Evolutionary conservation across 2,329 filamentous ascomycete species (phyloP).

Genomic region (Endoconidiophora polonica): DNA sequence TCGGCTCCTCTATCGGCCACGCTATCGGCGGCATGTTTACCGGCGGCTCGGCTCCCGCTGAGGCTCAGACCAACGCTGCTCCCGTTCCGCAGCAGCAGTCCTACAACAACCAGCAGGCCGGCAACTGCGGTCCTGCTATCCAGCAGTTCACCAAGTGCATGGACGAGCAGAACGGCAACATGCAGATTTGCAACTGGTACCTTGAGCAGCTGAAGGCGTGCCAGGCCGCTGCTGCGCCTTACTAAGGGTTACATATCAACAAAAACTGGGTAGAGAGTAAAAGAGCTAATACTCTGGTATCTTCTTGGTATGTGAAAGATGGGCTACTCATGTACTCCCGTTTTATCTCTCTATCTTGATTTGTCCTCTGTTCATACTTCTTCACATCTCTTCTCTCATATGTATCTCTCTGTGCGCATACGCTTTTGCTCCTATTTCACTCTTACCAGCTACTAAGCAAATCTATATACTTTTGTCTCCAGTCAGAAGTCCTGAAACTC

Average conservation of each 20-base stretch:
- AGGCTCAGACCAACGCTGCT: constrained; percentile 22
- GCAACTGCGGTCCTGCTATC: constrained; percentile 62
- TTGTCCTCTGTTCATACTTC: not conserved
- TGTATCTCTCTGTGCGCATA: not conserved
- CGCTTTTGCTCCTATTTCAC: not conserved
- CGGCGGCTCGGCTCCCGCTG: constrained; percentile 44
- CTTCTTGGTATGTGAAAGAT: not conserved
- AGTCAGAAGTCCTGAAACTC: too few relatives aligned
- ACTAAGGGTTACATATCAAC: not conserved
- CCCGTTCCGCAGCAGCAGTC: constrained; percentile 34
- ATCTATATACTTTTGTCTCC: constrained; percentile 1
- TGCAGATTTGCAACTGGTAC: constrained; percentile 97
- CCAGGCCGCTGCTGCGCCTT: constrained; percentile 12
- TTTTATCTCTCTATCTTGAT: not conserved
- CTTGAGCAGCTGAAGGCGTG: constrained; percentile 60
- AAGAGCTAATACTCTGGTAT: too few relatives aligned
- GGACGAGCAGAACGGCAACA: constrained; percentile 84
- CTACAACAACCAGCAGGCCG: constrained; percentile 23
- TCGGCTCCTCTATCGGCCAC: constrained; percentile 90
- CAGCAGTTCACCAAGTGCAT: constrained; percentile 87
- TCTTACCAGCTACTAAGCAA: too few relatives aligned
- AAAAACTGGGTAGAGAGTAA: too few relatives aligned
- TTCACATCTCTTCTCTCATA: not conserved
- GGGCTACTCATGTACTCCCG: not conserved
- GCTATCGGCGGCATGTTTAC: constrained; percentile 79